A percentile compares a stretch with the other conserved stretches of the same genome.
Evolutionary conservation across 2,329 filamentous ascomycete genomes (phyloP).

Genomic region (Cercospora nicotianae): DNA sequence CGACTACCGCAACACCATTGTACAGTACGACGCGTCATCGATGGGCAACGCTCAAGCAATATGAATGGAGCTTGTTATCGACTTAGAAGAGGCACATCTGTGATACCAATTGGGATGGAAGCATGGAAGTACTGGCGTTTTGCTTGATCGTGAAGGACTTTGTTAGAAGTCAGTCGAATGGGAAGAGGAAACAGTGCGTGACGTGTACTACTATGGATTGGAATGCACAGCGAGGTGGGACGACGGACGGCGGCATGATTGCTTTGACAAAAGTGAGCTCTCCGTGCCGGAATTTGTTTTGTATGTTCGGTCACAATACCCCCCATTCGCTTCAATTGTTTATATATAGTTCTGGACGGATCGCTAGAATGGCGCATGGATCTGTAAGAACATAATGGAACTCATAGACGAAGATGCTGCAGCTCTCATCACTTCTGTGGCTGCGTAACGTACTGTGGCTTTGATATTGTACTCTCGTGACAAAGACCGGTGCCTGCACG

Average conservation of each 20-base stretch:
- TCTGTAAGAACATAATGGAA: not conserved
- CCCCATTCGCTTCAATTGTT: slow-evolving; percentile 14
- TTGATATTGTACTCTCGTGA: slow-evolving; percentile 19
- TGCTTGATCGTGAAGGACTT: not conserved
- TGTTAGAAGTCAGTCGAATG: not conserved
- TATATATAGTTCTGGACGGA: slow-evolving; percentile 5
- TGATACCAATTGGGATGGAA: slow-evolving; percentile 13
- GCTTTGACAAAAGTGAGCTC: slow-evolving; percentile 3
- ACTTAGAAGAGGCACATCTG: slow-evolving; percentile 2
- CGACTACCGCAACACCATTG: slow-evolving; percentile 4
- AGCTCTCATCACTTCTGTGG: not conserved
- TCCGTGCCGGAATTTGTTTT: slow-evolving; percentile 7
- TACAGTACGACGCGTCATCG: slow-evolving; percentile 21
- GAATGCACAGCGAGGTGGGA: slow-evolving; percentile 16
- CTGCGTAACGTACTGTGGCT: not conserved
- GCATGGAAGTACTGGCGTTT: slow-evolving; percentile 16
- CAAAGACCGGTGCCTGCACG: slow-evolving; percentile 13
- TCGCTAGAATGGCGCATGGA: slow-evolving; percentile 4
- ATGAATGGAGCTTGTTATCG: slow-evolving; percentile 23
- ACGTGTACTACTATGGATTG: slow-evolving; percentile 17
- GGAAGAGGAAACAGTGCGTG: not conserved
- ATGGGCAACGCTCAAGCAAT: slow-evolving; percentile 27
- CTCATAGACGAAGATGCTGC: not conserved
- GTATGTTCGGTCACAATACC: slow-evolving; percentile 7
- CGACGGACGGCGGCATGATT: slow-evolving; percentile 10